Conservation (phyloP, 495 filamentous ascomycete species). For the Echria macrotheca region DNA sequence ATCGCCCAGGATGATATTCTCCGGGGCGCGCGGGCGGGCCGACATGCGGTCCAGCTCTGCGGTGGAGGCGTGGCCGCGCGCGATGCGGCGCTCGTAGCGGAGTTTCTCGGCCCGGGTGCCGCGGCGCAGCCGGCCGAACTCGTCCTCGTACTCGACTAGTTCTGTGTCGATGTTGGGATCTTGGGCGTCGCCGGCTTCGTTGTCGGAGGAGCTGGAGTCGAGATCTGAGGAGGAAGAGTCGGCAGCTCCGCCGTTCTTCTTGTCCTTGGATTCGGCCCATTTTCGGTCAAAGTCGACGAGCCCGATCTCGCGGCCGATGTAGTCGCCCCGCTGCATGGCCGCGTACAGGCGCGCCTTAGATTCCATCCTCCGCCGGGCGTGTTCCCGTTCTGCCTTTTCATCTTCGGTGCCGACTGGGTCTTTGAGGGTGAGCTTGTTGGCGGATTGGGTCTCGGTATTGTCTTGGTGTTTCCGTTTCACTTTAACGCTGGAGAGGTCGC, state of each 20-base stretch:
- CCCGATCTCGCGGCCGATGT: slow-evolving; percentile 50
- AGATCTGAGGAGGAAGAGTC: too few relatives aligned
- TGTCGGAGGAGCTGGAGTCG: slow-evolving; percentile 37
- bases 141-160: slow-evolving; percentile 77
- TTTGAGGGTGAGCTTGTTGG: slow-evolving; percentile 37
- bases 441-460: slow-evolving; percentile 24
- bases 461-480: slow-evolving; percentile 65
- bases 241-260: slow-evolving; percentile 27
- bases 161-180: slow-evolving; percentile 46
- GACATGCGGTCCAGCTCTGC: slow-evolving; percentile 42
- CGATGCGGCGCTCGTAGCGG: slow-evolving; percentile 44
- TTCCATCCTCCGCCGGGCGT: slow-evolving; percentile 73
- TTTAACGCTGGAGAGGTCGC: slow-evolving; percentile 64
- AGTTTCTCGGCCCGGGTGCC: slow-evolving; percentile 61
- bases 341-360: slow-evolving; percentile 82
- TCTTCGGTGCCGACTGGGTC: slow-evolving; percentile 41
- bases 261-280: slow-evolving; percentile 65
- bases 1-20: slow-evolving; percentile 74
- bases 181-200: slow-evolving; percentile 35
- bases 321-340: slow-evolving; percentile 72
- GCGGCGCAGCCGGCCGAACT: slow-evolving; percentile 73
- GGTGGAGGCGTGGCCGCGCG: slow-evolving; percentile 39
- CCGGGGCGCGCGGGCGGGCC: slow-evolving; percentile 55
- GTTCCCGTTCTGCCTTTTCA: slow-evolving; percentile 39
- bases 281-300: slow-evolving; percentile 92